A percentile compares a stretch with the other conserved stretches of the same genome.
Conservation (phyloP, 306 rosid genomes). For the Lablab purpureus region DNA sequence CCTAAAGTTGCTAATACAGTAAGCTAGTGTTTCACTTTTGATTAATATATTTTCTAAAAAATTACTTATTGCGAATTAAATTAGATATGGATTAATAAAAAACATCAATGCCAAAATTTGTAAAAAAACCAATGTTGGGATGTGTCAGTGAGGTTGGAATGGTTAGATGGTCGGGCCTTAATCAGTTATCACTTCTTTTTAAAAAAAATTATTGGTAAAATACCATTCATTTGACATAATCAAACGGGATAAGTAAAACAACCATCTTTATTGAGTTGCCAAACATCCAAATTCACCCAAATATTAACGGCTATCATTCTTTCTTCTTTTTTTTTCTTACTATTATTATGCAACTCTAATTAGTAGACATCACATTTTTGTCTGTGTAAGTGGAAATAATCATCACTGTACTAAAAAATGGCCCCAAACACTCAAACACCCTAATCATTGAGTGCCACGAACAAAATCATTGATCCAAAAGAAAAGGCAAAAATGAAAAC, state of each 20-base stretch:
- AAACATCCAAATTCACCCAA: constrained; percentile 26
- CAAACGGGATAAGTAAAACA: neutral
- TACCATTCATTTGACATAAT: neutral
- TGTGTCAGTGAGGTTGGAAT: neutral
- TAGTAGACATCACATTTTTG: neutral
- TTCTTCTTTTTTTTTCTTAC: neutral
- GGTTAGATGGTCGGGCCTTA: neutral
- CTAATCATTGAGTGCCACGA: constrained; percentile 6
- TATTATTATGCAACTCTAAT: constrained; percentile 13
- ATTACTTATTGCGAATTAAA: neutral
- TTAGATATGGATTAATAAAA: neutral
- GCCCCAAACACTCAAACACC: constrained; percentile 17
- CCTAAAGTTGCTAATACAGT: constrained; percentile 4
- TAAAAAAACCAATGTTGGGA: neutral
- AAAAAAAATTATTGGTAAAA: neutral
- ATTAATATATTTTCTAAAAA: neutral
- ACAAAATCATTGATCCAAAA: constrained; percentile 19
- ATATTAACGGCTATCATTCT: constrained; percentile 26
- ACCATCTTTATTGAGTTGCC: neutral
- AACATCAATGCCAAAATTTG: neutral
- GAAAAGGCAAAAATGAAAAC: neutral
- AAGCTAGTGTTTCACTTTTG: neutral
- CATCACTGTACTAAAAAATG: constrained; percentile 18
- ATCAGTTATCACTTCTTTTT: neutral
- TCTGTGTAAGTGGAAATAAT: neutral